Evolutionary conservation across 2,329 filamentous ascomycete genomes (phyloP).

Genomic region (Neoascochyta sp.): DNA sequence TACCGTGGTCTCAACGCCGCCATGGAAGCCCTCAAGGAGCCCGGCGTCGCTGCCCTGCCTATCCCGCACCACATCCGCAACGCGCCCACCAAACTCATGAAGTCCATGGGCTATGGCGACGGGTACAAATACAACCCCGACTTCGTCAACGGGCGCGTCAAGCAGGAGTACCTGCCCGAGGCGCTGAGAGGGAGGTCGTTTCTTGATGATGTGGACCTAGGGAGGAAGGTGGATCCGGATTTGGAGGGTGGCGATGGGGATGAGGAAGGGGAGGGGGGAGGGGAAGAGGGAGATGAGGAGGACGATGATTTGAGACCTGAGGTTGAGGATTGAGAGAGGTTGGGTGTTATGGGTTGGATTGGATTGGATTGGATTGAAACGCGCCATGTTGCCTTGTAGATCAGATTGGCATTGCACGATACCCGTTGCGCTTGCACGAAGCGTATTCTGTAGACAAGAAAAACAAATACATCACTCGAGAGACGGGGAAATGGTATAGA

Average conservation of each 20-base stretch:
- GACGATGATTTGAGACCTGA: conserved; percentile 27
- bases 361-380: too few relatives aligned
- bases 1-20: conserved; percentile 82
- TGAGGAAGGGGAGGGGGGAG: conserved; percentile 3
- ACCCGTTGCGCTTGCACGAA: too few relatives aligned
- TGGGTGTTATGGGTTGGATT: too few relatives aligned
- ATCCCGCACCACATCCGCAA: conserved; percentile 87
- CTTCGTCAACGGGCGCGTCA: conserved; percentile 74
- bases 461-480: too few relatives aligned
- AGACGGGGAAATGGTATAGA: too few relatives aligned
- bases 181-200: conserved; percentile 67
- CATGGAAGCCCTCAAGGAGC: conserved; percentile 73
- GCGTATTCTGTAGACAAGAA: too few relatives aligned
- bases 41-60: conserved; percentile 74
- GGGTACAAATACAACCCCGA: conserved; percentile 98
- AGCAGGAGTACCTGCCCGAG: conserved; percentile 87
- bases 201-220: conserved; percentile 75
- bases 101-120: conserved; percentile 82
- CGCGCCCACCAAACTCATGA: conserved; percentile 88
- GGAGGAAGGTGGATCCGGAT: conserved; percentile 65
- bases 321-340: conserved; percentile 21
- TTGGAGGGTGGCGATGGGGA: conserved; percentile 13
- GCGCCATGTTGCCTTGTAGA: too few relatives aligned
- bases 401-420: too few relatives aligned
- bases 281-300: conserved; percentile 10